Evolutionary conservation across 805 yeast genomes (phyloP), one percentile per base, ranked within the genome.

Genomic region (Candida hungchunana): DNA sequence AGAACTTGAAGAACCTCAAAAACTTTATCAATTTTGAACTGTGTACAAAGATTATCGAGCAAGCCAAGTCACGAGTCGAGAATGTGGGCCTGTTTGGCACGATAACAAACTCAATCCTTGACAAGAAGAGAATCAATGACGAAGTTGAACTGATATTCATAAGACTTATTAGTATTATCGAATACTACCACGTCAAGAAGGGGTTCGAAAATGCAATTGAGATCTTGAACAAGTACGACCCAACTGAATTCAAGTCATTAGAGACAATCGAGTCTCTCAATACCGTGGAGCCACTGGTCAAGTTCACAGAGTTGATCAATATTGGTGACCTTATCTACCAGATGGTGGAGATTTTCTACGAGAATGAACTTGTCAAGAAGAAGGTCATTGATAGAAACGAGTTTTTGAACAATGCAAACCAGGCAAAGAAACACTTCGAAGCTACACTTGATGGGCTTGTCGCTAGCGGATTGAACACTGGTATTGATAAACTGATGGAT

Each of bases 251-350:
- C 39, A 51, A 58, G 29, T 54, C 60, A 6, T 43, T 60, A 25
- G 58, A 63, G 21, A 62, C 62, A n/a, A 39, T 52, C 17, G 53
- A 53, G 29, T 31, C 48, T 5, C 38, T 46, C 5, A 43, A 38
- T 16, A 67, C 71, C 7, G 80, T 84, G n/a, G 94, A 83, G 44
- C 97, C 97, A 0, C 66, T 90, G 35, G 82, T 82, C 0, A 76
- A 84, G 29, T 90, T 93, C 50, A 82, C 94, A 13, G 97, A 90
- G 55, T 69, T 93, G 38, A 93, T 93, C 23, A 93, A 89, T 49
- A 79, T 86, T 41, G 97, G 96, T 5, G 98, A 90, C 58, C 65
- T 90, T 39, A 85, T 93, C 16, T 81, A 87, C 50, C 97, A 90
- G 56, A 86, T 90, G 94, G 64, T 89, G 29, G 88, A 84, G 34